Evolutionary conservation across 1,284 basidiomycete genomes (phyloP), one percentile per base, ranked within the genome.

Genomic region (Boletus albobrunnescens): DNA sequence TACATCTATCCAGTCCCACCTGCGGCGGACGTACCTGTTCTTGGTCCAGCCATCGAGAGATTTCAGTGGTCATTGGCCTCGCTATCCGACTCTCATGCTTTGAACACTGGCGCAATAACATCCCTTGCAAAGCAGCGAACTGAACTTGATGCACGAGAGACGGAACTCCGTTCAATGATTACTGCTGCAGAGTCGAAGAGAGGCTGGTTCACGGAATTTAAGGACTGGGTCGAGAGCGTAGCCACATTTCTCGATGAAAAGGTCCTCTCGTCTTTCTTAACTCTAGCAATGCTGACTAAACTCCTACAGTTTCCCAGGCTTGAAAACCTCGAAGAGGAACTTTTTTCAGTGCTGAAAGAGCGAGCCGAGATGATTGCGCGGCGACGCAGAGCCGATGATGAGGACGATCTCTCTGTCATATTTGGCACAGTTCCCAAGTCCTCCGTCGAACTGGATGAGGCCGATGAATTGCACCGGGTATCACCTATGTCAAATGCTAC

Each of bases 171-270:
- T 13, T 74, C 78, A 23, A 84, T 94, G 74, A 85, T 96, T 4
- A 77, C 77, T 36, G 75, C 76, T 49, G 86, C 91, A 1, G 93
- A 94, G 62, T 76, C 73, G 38, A 95, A 95, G 67, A 74, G 87
- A 38, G 83, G 85, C 36, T 97, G 92, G 91, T 94, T 95, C 56
- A 74, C 74, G 13, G 82, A 83, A 44, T 92, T 97, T 70, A 77
- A 77, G 50, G 85, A 87, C 33, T 94, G 91, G 85, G 74, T 94
- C 0, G 94, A 97, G 64, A 82, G 81, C 56, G 79, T 96, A 5
- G 93, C 91, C 2, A 77, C 77, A 4, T 96, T 97, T 64, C 71
- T 97, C 30, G 93, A 95, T 59, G 91, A 93, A 65, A 97, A 97
- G 82, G 91, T 91, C 36, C 6, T 3, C 59, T 52, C 42, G 19